Evolutionary conservation across 2,329 filamentous ascomycete species (phyloP), one percentile per base, ranked within the genome.

Genomic region (Trichoderma polysporum): DNA sequence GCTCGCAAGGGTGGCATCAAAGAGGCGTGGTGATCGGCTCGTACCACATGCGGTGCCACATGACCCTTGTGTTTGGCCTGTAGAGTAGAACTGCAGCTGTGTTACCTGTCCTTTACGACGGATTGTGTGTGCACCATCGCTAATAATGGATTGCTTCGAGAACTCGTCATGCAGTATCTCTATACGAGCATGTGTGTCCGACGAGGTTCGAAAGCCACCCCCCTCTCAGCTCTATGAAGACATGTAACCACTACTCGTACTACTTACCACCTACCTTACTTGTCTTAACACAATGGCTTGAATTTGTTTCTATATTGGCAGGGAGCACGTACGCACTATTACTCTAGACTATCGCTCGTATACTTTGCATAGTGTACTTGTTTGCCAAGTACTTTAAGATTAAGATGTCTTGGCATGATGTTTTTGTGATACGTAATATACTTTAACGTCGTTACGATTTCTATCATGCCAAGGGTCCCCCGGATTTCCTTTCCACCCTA

Each of bases 401-500:
- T 37, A 17, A 61, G 45, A 61, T 61, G 41, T 29, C 45, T 61
- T 61, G 45, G 58, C 58, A 29, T 29, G 8, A 29, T 29, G 15
- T 61, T 25, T 61, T 61, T 37, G 22, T 39, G 45, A 61, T 27
- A 13, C 12, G 58, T 61, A 52, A 52, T 15, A 61, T 61, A n/a
- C 15, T 8, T 45, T 31, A 33, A 54, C 53, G 19, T 39, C 12
- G n/a, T 41, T 58, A 22, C 31, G 37, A 37, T 49, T 29, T 27
- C 33, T 9, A 12, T 52, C 31, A 19, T 13, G 41, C 10, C 58
- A 61, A 37, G 47, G 45, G 31, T 39, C 45, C 58, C 58, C 58
- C 58, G 33, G 58, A 61, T 61, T 61, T 61, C 29, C 47, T 29
- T 39, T 29, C 22, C 17, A 17, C 47, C 17, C 22, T 39, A 22